These are phyloP conservation scores for Neofusicoccum kwambonambiense DNA, from an alignment of 2,329 filamentous ascomycete genomes.

Conservation along the genomic window DNA sequence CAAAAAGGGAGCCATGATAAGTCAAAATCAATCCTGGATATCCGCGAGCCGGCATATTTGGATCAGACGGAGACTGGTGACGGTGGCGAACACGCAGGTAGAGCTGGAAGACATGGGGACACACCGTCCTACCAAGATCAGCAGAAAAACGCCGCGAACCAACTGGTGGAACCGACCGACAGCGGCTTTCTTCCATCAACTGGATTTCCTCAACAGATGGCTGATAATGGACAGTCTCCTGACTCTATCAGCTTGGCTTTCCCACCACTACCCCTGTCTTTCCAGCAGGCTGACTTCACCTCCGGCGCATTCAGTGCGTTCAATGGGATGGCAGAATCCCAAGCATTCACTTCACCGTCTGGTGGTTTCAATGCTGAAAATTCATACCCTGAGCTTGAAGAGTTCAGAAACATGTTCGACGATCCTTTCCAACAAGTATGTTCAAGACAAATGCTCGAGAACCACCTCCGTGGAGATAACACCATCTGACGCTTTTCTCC, in stretches of 20 bases:
- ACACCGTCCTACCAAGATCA: background rate
- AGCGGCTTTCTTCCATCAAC: too few species aligned
- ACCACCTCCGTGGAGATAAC: too few species aligned
- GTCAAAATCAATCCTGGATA: conserved; percentile 28
- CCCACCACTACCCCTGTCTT: conserved; percentile 33
- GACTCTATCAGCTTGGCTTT: conserved; percentile 32
- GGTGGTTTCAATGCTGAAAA: background rate
- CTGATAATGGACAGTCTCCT: conserved; percentile 22
- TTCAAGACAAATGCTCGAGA: background rate
- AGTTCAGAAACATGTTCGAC: background rate
- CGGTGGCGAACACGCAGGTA: background rate
- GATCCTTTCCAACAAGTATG: background rate
- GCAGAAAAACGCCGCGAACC: background rate
- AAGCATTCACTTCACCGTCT: conserved; percentile 1
- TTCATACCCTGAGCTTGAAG: background rate
- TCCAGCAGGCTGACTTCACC: conserved; percentile 23
- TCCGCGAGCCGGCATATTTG: conserved; percentile 36
- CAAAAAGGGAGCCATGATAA: background rate
- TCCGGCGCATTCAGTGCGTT: conserved; percentile 18
- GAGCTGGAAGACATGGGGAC: background rate
- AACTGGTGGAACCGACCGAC: background rate
- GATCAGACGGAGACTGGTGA: conserved; percentile 24
- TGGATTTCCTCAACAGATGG: background rate
- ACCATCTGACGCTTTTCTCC: background rate
- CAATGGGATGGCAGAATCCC: conserved; percentile 1